Percentiles rank a stretch among this genome's conserved stretches.
These are phyloP conservation scores for Salix caprea DNA, from an alignment of 345 rosid species.

Conservation along the genomic window DNA sequence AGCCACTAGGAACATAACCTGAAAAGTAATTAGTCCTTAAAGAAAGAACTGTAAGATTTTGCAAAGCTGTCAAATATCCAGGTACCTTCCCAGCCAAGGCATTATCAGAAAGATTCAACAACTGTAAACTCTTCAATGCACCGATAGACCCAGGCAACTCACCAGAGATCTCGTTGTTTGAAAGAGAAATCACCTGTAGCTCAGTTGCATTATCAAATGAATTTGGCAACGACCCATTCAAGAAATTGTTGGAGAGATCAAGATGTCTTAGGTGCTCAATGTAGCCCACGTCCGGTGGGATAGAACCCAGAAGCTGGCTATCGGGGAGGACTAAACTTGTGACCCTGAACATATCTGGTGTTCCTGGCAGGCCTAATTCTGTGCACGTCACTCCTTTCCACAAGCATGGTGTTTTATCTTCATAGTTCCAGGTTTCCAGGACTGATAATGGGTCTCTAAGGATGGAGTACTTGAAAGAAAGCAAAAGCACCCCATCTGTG, in stretches of 20 bases:
- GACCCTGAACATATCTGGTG: slow-evolving; percentile 56
- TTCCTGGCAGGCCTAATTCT: slow-evolving; percentile 31
- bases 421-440: slow-evolving; percentile 57
- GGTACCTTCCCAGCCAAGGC: slow-evolving; percentile 69
- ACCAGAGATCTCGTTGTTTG: slow-evolving; percentile 60
- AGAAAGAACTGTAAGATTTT: slow-evolving; percentile 62
- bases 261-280: slow-evolving; percentile 47
- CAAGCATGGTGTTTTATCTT: slow-evolving; percentile 58
- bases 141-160: slow-evolving; percentile 47
- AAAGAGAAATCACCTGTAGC: slow-evolving; percentile 48
- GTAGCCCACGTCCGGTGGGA: slow-evolving; percentile 43
- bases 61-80: slow-evolving; percentile 34
- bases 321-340: slow-evolving; percentile 52
- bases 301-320: slow-evolving; percentile 59
- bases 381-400: slow-evolving; percentile 70
- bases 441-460: slow-evolving; percentile 60
- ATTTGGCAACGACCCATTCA: slow-evolving; percentile 59
- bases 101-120: slow-evolving; percentile 71
- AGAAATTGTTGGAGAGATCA: slow-evolving; percentile 64
- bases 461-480: slow-evolving; percentile 66
- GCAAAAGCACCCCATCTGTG: slow-evolving; percentile 54
- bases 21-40: slow-evolving; percentile 56
- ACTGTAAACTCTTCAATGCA: slow-evolving; percentile 39
- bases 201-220: slow-evolving; percentile 51
- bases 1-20: slow-evolving; percentile 54